Evolutionary conservation across 495 filamentous ascomycete genomes (phyloP), one percentile per base, ranked within the genome.

Genomic region (Hyaloscypha bicolor): DNA sequence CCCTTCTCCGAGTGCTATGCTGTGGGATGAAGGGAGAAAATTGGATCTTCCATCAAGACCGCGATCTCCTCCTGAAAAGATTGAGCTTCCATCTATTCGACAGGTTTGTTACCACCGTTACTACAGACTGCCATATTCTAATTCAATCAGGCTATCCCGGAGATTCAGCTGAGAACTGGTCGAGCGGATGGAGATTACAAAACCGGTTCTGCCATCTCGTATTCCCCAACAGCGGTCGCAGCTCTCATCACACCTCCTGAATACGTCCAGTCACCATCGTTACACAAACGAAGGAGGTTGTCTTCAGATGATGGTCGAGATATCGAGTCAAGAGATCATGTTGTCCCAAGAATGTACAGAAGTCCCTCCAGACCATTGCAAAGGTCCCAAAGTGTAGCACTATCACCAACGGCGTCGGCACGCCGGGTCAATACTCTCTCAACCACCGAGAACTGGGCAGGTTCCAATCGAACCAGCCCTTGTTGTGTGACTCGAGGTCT

Each of bases 51-150:
- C 53, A 3, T 39, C 57, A n/a, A 65, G 72, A 58, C 62, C 66
- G 30, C 67, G 68, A 35, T 70, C 64, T 30, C 69, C 73, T 25
- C n/a, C 55, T 25, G 76, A 77, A 63, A 72, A 63, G n/a, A 64
- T 79, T 61, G 75, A 76, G 37, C 73, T 83, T 22, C 81, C 81
- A 25, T 75, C 81, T 16, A 82, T 83, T 31, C 74, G 76, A 64
- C 76, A 78, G 75, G 81, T 82, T 77, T 48, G 42, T 19, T 12
- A 1, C 9, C 9, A 19, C 9, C 11, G 9, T 48, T 14, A 4
- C 42, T 48, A 12, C 16, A 16, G 42, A 6, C 19, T 16, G 51
- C 9, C 31, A n/a, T 14, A 4, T 19, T 33, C 59, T 67, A 45
- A 48, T 12, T 42, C 3, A 45, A 76, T 78, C 62, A 83, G 81